Evolutionary conservation across 192 early-diverging fungal species (phyloP).

Genomic region (Diversispora epigaea): DNA sequence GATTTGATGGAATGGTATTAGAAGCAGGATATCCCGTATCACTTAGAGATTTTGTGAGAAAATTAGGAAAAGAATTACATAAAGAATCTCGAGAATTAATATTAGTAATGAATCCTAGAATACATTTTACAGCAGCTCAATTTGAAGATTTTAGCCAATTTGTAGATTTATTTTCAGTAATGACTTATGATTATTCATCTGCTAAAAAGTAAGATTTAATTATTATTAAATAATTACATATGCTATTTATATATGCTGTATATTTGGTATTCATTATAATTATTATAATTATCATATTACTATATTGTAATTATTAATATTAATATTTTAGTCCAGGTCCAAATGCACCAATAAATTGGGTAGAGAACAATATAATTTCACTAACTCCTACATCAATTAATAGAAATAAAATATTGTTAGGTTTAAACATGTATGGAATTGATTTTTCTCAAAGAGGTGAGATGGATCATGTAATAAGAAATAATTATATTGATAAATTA

Average conservation of each 20-base stretch:
- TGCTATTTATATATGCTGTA: no score
- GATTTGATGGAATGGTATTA: conserved; percentile 40
- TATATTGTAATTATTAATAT: not conserved
- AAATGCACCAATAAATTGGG: conserved; percentile 41
- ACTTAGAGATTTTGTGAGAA: conserved; percentile 28
- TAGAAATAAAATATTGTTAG: conserved; percentile 39
- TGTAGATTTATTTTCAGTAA: conserved; percentile 41
- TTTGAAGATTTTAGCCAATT: conserved; percentile 29
- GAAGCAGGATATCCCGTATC: conserved; percentile 35
- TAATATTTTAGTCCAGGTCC: conserved; percentile 37
- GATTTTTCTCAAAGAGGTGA: conserved; percentile 18
- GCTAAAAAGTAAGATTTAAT: conserved; percentile 16
- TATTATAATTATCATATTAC: not conserved
- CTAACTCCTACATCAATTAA: conserved; percentile 33
- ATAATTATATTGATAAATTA: conserved; percentile 25
- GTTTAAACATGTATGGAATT: conserved; percentile 41
- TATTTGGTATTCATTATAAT: no score
- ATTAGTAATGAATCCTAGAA: conserved; percentile 36
- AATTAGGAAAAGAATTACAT: conserved; percentile 27
- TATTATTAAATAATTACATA: not conserved
- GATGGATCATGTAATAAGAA: conserved; percentile 32
- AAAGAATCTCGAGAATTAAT: conserved; percentile 30
- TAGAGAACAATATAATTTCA: conserved; percentile 40
- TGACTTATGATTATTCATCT: conserved; percentile 45
- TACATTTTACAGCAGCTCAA: conserved; percentile 20